Conservation (phyloP, 2,329 filamentous ascomycete genomes). For the Fusarium verticillioides region DNA sequence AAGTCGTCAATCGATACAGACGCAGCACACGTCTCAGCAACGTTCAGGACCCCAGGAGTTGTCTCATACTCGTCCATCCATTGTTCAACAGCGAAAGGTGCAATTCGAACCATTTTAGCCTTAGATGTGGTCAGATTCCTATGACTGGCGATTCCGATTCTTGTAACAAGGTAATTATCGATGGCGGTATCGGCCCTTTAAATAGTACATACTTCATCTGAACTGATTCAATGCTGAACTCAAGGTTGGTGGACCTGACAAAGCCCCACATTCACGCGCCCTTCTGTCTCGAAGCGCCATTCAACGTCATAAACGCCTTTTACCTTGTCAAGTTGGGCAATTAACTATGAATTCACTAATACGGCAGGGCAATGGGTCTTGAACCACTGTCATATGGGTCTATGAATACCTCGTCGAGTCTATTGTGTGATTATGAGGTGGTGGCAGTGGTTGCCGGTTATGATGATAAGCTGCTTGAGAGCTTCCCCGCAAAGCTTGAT, state of each 20-base stretch:
- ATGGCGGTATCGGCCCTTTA: not conserved
- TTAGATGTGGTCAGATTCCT: not conserved
- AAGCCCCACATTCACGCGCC: not conserved
- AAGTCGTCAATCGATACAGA: slow-evolving; percentile 79
- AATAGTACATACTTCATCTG: not conserved
- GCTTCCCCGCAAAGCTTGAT: slow-evolving; percentile 26
- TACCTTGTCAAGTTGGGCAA: not conserved
- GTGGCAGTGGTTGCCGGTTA: not conserved
- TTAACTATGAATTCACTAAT: not conserved
- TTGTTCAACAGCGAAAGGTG: slow-evolving; percentile 75
- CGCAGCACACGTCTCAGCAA: slow-evolving; percentile 82
- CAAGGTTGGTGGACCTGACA: not conserved
- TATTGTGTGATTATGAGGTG: not conserved
- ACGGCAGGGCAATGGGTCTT: not conserved
- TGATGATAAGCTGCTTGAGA: not conserved
- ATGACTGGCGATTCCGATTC: not conserved
- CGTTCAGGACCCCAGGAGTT: slow-evolving; percentile 70
- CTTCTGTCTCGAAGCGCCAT: not conserved
- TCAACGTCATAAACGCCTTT: not conserved
- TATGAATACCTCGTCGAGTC: not conserved
- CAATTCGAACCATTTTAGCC: slow-evolving; percentile 64
- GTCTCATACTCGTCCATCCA: slow-evolving; percentile 73
- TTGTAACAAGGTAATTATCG: not conserved
- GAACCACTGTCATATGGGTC: not conserved
- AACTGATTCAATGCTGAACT: not conserved